Evolutionary conservation across 257 asterid genomes (phyloP).

Genomic region (Gardenia jasminoides): DNA sequence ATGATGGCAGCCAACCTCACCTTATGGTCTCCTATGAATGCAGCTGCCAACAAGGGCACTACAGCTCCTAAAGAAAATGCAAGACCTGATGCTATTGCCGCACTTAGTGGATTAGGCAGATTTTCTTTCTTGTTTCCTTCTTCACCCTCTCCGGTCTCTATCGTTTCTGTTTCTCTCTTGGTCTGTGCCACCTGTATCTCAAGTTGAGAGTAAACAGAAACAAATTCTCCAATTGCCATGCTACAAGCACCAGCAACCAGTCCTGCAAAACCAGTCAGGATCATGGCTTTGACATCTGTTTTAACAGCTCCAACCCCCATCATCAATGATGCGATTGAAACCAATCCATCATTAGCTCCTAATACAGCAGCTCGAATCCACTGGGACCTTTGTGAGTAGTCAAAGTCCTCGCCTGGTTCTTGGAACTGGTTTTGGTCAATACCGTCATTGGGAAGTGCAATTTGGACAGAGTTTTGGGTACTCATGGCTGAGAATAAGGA

Average conservation of each 20-base stretch:
- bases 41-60: constrained; percentile 64
- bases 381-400: constrained; percentile 61
- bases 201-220: constrained; percentile 60
- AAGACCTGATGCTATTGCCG: constrained; percentile 60
- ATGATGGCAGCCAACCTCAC: constrained; percentile 47
- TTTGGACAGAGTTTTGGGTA: constrained; percentile 37
- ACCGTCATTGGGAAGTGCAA: constrained; percentile 24
- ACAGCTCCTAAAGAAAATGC: constrained; percentile 65
- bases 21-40: constrained; percentile 42
- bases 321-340: constrained; percentile 61
- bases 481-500: constrained; percentile 39
- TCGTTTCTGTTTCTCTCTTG: constrained; percentile 32
- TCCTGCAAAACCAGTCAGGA: constrained; percentile 62
- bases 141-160: constrained; percentile 5
- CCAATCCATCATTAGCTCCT: constrained; percentile 76
- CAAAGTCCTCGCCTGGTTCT: constrained; percentile 32
- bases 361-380: constrained; percentile 75
- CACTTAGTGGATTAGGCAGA: constrained; percentile 62
- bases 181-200: constrained; percentile 68
- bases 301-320: constrained; percentile 72
- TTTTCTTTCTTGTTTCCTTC: constrained; percentile 25
- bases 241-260: constrained; percentile 69
- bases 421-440: constrained; percentile 17
- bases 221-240: constrained; percentile 84
- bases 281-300: constrained; percentile 52